These are phyloP conservation scores for Boletus sp. DNA, from an alignment of 1,284 basidiomycete species.

Conservation along the genomic window DNA sequence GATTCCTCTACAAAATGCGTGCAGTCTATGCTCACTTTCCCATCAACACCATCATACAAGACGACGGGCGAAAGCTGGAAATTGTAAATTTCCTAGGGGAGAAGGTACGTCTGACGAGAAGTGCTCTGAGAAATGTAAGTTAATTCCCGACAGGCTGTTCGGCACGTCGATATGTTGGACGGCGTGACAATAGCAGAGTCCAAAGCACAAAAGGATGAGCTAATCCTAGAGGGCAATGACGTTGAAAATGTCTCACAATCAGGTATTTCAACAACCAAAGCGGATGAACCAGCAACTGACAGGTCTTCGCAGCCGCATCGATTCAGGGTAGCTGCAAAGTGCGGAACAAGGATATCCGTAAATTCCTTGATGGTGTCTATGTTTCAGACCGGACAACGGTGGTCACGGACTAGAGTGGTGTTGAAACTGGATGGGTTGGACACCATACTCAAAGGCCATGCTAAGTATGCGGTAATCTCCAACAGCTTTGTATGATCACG, in stretches of 20 bases:
- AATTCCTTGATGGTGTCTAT: constrained; percentile 92
- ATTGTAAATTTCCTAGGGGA: constrained; percentile 99
- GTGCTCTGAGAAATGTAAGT: not conserved
- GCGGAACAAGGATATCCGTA: constrained; percentile 98
- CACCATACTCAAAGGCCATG: constrained; percentile 16
- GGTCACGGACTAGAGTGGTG: constrained; percentile 40
- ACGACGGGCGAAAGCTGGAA: constrained; percentile 77
- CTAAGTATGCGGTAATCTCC: constrained; percentile 24
- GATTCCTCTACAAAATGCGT: constrained; percentile 99
- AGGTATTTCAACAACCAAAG: constrained; percentile 41
- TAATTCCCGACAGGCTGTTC: constrained; percentile 64
- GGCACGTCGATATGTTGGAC: constrained; percentile 89
- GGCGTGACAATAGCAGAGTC: constrained; percentile 91
- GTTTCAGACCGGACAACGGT: constrained; percentile 83
- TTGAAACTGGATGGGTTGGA: constrained; percentile 7
- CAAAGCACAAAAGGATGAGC: constrained; percentile 95
- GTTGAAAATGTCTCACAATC: constrained; percentile 96
- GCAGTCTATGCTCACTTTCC: constrained; percentile 99
- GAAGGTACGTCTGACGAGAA: constrained; percentile 56
- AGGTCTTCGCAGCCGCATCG: constrained; percentile 67
- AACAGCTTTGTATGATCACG: constrained; percentile 29
- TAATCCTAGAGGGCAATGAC: constrained; percentile 92
- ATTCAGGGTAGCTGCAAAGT: constrained; percentile 95
- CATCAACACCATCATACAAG: constrained; percentile 98
- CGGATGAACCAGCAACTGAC: not conserved